phyloP scores from a whole-genome alignment of 2,329 filamentous ascomycete genomes.

The Graphium sp. region DNA sequence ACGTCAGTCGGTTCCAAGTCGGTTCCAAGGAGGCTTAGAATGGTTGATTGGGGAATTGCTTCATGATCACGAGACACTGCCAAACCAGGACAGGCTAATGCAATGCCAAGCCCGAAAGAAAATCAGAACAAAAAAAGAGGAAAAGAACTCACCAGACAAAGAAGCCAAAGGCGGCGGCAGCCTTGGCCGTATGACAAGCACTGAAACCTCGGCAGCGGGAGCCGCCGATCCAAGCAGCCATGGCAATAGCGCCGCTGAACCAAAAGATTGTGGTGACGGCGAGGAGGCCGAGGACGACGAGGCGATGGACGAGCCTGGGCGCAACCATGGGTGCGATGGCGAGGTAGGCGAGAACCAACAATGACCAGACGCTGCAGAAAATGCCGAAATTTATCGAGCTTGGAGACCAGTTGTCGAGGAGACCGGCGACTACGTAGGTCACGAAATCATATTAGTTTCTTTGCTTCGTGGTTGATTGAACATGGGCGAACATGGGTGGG shows the following conservation, averaged over 20 bases:
- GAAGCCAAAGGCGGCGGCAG: constrained; percentile 48
- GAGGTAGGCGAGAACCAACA: constrained; percentile 56
- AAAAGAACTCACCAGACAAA: constrained; percentile 31
- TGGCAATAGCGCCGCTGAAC: constrained; percentile 72
- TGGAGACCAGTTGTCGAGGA: constrained; percentile 13
- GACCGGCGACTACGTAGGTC: constrained; percentile 30
- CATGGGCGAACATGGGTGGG: constrained; percentile 1
- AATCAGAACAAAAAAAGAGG: too few relatives aligned
- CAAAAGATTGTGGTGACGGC: constrained; percentile 69
- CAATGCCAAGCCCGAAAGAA: too few relatives aligned
- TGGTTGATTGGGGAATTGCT: too few relatives aligned
- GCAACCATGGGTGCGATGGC: constrained; percentile 48
- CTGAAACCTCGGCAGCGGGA: constrained; percentile 31
- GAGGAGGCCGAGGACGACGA: constrained; percentile 51
- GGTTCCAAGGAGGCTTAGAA: too few relatives aligned
- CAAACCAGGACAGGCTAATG: too few relatives aligned
- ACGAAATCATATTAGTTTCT: neutral
- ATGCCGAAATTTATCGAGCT: constrained; percentile 55
- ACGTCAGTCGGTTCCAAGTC: too few relatives aligned
- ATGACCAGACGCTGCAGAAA: constrained; percentile 63
- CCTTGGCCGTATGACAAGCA: constrained; percentile 43
- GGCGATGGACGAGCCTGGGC: constrained; percentile 42
- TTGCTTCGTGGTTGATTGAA: neutral
- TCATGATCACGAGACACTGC: too few relatives aligned
- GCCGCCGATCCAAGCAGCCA: constrained; percentile 48